These are phyloP conservation scores for Maudiozyma serrabonitensis DNA, from an alignment of 805 yeast species.

Conservation along the genomic window DNA sequence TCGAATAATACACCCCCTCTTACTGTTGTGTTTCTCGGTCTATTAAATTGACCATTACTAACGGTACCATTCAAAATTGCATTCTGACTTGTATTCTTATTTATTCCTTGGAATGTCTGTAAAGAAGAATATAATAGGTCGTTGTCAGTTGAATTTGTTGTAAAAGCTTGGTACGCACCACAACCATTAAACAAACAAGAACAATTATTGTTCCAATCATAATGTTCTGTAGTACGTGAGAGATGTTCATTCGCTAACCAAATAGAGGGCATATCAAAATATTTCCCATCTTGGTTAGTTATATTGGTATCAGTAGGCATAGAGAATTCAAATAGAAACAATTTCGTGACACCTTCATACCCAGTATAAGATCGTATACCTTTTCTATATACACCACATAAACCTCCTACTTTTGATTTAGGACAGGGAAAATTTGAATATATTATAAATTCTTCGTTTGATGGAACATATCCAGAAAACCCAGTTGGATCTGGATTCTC, in stretches of 20 bases:
- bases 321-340: constrained; percentile 58
- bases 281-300: constrained; percentile 20
- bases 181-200: constrained; percentile 68
- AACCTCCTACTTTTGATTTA: constrained; percentile 39
- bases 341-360: constrained; percentile 49
- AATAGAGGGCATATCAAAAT: constrained; percentile 53
- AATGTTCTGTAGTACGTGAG: constrained; percentile 60
- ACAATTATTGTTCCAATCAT: constrained; percentile 40
- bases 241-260: constrained; percentile 63
- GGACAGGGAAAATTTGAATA: constrained; percentile 48
- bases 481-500: constrained; percentile 41
- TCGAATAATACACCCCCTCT: constrained; percentile 65
- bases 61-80: not conserved
- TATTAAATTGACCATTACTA: constrained; percentile 39
- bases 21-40: constrained; percentile 45
- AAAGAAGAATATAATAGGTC: constrained; percentile 36
- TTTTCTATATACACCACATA: constrained; percentile 63
- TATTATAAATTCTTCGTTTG: constrained; percentile 49
- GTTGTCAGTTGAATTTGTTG: constrained; percentile 43
- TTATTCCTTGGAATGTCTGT: constrained; percentile 49
- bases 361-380: constrained; percentile 69
- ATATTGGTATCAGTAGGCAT: constrained; percentile 45
- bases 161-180: constrained; percentile 67
- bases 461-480: constrained; percentile 34
- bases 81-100: not conserved